Evolutionary conservation across 2,329 filamentous ascomycete genomes (phyloP), one percentile per base, ranked within the genome.

Genomic region (Chrysosporium queenslandicum): DNA sequence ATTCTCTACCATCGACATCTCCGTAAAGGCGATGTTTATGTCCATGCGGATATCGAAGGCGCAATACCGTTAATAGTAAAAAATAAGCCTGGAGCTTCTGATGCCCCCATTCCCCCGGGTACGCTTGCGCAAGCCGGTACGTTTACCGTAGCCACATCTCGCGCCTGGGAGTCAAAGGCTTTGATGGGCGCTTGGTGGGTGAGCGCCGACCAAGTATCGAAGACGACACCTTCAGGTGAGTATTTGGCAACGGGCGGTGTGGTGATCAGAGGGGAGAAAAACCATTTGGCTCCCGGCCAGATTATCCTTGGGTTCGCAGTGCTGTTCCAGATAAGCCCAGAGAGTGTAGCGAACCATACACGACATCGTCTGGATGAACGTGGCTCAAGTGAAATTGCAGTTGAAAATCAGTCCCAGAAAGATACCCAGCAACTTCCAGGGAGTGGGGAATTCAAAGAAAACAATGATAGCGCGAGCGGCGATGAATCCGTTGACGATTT

Each of bases 131-230:
- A 98, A 70, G 92, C 92, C 3, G 92, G 92, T 0, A 84, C 83
- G 41, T 71, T 96, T 27, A 83, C 85, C 0, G 86, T 98, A 4
- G 87, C 87, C 56, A 86, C 87, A 7, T 96, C 89, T 1, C 84
- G 77, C 53, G 92, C 91, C 0, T 98, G 92, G 92, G 92, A 97
- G 55, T 91, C 87, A 1, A 98, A 98, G 68, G 91, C 91, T 7
- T 81, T 88, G 14, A 94, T 97, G 86, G 85, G 86, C 16, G 90
- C 91, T 7, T 98, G 87, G 85, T 98, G 92, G 92, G 91, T 94
- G 0, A 82, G 84, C 56, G 85, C 87, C 1, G 83, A 91, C 50
- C 90, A 97, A 66, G 87, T 98, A 0, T 88, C 86, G 8, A 97
- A 97, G 70, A 87, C 82, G 30, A 83, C 85, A 0, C 77, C 82